Evolutionary conservation across 176 grass and related monocot genomes (phyloP).

Genomic region (Aegilops bicornis): DNA sequence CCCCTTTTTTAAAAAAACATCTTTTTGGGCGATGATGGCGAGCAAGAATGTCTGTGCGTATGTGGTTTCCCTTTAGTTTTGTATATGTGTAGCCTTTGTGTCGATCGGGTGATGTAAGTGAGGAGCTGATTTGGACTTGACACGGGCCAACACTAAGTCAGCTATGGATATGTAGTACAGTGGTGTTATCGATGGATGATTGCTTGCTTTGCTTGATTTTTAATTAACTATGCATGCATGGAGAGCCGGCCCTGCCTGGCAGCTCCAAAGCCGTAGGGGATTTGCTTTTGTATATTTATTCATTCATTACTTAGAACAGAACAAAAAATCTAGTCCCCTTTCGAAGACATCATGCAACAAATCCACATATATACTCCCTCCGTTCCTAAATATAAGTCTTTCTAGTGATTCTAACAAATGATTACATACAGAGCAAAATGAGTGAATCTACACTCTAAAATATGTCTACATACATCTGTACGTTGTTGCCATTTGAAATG

Average conservation of each 20-base stretch:
- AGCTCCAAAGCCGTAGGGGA: slow-evolving; percentile 18
- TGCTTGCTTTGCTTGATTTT: slow-evolving; percentile 36
- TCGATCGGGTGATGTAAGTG: neutral
- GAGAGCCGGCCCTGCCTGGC: neutral
- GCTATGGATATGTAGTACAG: neutral
- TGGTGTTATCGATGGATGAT: neutral
- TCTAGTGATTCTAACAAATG: no score
- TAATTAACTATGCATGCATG: slow-evolving; percentile 28
- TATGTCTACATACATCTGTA: no score
- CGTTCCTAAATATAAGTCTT: no score
- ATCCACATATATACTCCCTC: neutral
- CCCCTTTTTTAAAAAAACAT: no score
- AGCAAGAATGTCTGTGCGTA: neutral
- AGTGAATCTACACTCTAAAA: no score
- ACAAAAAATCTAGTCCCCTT: slow-evolving; percentile 4
- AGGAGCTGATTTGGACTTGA: slow-evolving; percentile 34
- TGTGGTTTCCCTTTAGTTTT: slow-evolving; percentile 31
- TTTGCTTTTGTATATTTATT: slow-evolving; percentile 18
- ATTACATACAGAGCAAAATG: no score
- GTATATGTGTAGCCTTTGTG: neutral
- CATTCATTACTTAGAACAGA: neutral
- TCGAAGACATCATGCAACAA: neutral
- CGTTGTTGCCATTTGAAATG: no score
- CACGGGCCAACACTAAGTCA: slow-evolving; percentile 42
- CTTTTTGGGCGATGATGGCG: neutral